phyloP scores from a whole-genome alignment of 192 early-diverging fungal species.

The Coemansia sp. region DNA sequence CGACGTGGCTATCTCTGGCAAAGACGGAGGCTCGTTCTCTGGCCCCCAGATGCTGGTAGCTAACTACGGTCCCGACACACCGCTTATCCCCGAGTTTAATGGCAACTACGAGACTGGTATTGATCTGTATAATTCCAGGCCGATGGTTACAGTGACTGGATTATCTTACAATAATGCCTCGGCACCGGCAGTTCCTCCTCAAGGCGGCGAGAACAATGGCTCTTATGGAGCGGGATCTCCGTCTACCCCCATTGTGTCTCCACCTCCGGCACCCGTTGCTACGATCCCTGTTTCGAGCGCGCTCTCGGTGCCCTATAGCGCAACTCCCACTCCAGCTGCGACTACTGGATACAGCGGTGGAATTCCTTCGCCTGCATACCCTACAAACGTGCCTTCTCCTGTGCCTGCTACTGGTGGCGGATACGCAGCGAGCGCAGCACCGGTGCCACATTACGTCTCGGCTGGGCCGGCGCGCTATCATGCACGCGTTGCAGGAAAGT shows the following conservation, averaged over 20 bases:
- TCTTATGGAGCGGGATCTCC: neutral
- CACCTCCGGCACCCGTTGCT: neutral
- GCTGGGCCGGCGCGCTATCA: slow-evolving; percentile 4
- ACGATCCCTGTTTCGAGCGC: neutral
- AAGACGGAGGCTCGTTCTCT: slow-evolving; percentile 10
- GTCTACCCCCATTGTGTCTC: neutral
- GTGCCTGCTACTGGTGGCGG: neutral
- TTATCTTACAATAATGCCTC: slow-evolving; percentile 12
- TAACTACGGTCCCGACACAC: slow-evolving; percentile 59
- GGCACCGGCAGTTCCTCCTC: neutral
- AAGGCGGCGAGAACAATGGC: neutral
- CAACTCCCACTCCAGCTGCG: neutral
- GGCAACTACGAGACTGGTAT: slow-evolving; percentile 55
- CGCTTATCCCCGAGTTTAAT: slow-evolving; percentile 57
- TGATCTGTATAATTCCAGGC: slow-evolving; percentile 47
- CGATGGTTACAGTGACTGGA: slow-evolving; percentile 52
- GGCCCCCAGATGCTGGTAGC: slow-evolving; percentile 57
- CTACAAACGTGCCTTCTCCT: neutral
- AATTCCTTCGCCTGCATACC: neutral
- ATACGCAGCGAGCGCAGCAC: neutral
- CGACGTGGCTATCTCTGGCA: slow-evolving; percentile 57
- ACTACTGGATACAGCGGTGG: neutral
- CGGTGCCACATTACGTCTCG: slow-evolving; percentile 4
- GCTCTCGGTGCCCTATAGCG: neutral
- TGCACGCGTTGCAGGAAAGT: neutral